These are phyloP conservation scores for Naganishia vaughanmartiniae DNA, from an alignment of 768 basidiomycete species.

Conservation along the genomic window DNA sequence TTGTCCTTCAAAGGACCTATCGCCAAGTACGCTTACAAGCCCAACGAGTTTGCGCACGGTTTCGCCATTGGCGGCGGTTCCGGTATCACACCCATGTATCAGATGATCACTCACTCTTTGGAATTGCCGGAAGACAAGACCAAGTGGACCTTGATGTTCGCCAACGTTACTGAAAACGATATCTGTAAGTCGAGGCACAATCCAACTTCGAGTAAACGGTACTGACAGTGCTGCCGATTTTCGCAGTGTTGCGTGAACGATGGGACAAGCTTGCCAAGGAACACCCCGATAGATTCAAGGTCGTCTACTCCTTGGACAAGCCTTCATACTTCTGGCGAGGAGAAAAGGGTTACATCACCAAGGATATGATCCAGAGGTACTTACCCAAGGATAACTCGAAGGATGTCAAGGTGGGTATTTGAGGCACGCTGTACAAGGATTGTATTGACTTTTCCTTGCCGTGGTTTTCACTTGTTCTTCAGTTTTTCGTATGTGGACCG, in stretches of 20 bases:
- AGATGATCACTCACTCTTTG: conserved; percentile 69
- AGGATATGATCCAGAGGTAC: conserved; percentile 70
- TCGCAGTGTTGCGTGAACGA: conserved; percentile 48
- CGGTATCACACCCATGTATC: conserved; percentile 65
- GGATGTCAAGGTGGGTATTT: conserved; percentile 67
- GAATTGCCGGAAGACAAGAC: conserved; percentile 76
- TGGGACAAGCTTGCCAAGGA: conserved; percentile 54
- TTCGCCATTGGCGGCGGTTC: conserved; percentile 89
- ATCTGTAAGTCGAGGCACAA: conserved; percentile 72
- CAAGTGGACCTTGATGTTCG: conserved; percentile 87
- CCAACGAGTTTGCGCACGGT: conserved; percentile 63
- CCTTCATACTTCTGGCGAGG: conserved; percentile 65
- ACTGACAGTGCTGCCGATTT: neutral
- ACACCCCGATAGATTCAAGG: conserved; percentile 61
- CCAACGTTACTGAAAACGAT: conserved; percentile 83
- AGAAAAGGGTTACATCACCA: conserved; percentile 69
- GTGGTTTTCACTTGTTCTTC: neutral
- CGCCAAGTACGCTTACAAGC: conserved; percentile 78
- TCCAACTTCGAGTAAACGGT: neutral
- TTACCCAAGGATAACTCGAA: conserved; percentile 65
- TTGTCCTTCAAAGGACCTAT: conserved; percentile 89
- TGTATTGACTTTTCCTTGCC: neutral
- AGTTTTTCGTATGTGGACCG: conserved; percentile 74
- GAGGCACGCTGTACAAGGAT: neutral
- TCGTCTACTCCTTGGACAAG: conserved; percentile 84